A percentile compares a stretch with the other conserved stretches of the same genome.
These are phyloP conservation scores for Ceratocystis cacaofunesta DNA, from an alignment of 2,329 filamentous ascomycete genomes.

Conservation along the genomic window DNA sequence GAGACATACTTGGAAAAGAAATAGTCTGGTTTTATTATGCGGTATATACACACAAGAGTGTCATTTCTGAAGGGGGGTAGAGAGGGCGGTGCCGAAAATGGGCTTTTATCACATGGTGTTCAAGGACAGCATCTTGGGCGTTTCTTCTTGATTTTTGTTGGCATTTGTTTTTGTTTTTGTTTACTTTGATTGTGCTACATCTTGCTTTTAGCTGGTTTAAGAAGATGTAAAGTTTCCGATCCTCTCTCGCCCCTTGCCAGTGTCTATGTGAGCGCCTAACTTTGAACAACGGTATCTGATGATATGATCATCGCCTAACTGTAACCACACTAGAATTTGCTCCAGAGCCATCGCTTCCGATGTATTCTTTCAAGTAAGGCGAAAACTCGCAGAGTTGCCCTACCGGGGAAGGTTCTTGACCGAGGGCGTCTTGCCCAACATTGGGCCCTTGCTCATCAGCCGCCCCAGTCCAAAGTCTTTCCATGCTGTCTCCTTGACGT, in stretches of 20 bases:
- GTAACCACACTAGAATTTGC: not conserved
- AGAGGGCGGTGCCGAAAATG: not conserved
- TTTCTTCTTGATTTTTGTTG: conserved; percentile 7
- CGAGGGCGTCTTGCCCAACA: conserved; percentile 19
- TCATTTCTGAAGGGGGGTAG: not conserved
- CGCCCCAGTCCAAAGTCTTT: conserved; percentile 60
- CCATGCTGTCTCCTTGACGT: conserved; percentile 57
- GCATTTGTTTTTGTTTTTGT: not conserved
- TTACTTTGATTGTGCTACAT: conserved; percentile 1
- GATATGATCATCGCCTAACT: not conserved
- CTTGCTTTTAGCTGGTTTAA: not conserved
- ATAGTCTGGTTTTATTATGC: conserved; percentile 19
- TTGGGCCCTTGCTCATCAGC: conserved; percentile 50
- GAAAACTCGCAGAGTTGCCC: not conserved
- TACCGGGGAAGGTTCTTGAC: conserved; percentile 20
- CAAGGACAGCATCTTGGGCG: conserved; percentile 1
- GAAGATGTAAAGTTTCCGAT: not conserved
- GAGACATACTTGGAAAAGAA: conserved; percentile 63
- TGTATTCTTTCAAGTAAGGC: not conserved
- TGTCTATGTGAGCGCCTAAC: not conserved
- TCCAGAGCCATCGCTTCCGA: not conserved
- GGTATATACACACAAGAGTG: no score
- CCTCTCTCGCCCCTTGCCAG: not conserved
- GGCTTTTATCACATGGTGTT: conserved; percentile 3
- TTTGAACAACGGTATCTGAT: not conserved